Conservation (phyloP, 768 basidiomycete genomes). For the Mycena venus region DNA sequence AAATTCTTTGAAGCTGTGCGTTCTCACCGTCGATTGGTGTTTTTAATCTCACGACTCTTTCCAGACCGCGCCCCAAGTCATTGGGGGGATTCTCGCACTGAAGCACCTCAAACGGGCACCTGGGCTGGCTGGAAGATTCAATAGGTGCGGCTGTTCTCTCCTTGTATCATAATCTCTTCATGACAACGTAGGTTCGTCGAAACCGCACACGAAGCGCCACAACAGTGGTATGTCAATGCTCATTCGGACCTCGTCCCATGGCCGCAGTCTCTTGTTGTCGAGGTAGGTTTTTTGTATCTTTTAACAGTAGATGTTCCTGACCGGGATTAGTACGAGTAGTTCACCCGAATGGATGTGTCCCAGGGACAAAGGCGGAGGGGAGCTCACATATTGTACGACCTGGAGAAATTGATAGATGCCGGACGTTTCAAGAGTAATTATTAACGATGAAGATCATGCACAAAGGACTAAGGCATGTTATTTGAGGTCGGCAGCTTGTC, state of each 20-base stretch:
- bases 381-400: too few relatives aligned
- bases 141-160: conserved; percentile 44
- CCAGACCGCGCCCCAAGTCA: conserved; percentile 59
- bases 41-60: not conserved
- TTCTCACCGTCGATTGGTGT: not conserved
- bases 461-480: too few relatives aligned
- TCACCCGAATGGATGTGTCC: too few relatives aligned
- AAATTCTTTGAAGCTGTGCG: conserved; percentile 57
- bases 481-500: too few relatives aligned
- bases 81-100: conserved; percentile 61
- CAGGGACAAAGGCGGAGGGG: too few relatives aligned
- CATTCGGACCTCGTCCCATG: conserved; percentile 56
- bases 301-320: not conserved
- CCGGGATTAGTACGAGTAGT: too few relatives aligned
- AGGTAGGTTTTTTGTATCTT: conserved; percentile 41
- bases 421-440: too few relatives aligned
- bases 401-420: too few relatives aligned
- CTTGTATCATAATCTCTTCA: not conserved
- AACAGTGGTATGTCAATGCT: conserved; percentile 43
- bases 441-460: too few relatives aligned
- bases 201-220: conserved; percentile 42
- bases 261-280: conserved; percentile 58
- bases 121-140: conserved; percentile 54
- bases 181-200: conserved; percentile 49
- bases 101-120: conserved; percentile 54